A percentile compares a stretch with the other conserved stretches of the same genome.
These are phyloP conservation scores for Madurella fahalii DNA, from an alignment of 2,329 filamentous ascomycete genomes.

Conservation along the genomic window DNA sequence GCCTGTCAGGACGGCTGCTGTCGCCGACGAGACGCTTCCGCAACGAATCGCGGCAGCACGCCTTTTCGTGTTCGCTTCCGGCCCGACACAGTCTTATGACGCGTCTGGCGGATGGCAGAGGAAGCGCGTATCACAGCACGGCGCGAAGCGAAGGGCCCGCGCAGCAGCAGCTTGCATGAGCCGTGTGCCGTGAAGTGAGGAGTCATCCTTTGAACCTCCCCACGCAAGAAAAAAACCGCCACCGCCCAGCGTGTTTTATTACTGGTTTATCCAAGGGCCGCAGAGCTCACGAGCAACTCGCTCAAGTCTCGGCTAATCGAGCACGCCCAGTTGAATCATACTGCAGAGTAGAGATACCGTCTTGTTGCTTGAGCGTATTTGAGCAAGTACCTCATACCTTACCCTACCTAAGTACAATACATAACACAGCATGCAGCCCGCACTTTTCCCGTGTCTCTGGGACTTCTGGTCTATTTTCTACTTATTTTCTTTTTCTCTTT, in stretches of 20 bases:
- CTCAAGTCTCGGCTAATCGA: not conserved
- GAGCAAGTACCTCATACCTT: no score
- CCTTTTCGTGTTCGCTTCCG: conserved; percentile 6
- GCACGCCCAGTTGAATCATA: not conserved
- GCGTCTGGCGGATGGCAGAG: conserved; percentile 7
- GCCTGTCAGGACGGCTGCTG: not conserved
- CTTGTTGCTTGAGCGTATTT: not conserved
- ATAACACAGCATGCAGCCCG: no score
- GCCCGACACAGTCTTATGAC: conserved; percentile 6
- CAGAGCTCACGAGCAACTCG: not conserved
- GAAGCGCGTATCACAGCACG: conserved; percentile 11
- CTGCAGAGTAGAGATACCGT: no score
- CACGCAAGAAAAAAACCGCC: conserved; percentile 5
- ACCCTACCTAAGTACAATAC: no score
- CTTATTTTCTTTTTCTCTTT: not conserved
- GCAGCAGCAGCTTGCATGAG: not conserved
- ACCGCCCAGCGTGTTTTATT: conserved; percentile 1
- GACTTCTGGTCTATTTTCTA: no score
- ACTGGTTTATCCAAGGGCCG: not conserved
- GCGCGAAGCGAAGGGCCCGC: conserved; percentile 1
- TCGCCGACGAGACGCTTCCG: not conserved
- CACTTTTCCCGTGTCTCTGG: no score
- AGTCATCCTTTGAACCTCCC: conserved; percentile 8
- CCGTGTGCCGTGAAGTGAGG: conserved; percentile 10
- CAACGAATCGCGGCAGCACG: conserved; percentile 5